Base-by-base conservation (phyloP, 352 stramenopile genomes). In the Globisporangium lucens region DNA sequence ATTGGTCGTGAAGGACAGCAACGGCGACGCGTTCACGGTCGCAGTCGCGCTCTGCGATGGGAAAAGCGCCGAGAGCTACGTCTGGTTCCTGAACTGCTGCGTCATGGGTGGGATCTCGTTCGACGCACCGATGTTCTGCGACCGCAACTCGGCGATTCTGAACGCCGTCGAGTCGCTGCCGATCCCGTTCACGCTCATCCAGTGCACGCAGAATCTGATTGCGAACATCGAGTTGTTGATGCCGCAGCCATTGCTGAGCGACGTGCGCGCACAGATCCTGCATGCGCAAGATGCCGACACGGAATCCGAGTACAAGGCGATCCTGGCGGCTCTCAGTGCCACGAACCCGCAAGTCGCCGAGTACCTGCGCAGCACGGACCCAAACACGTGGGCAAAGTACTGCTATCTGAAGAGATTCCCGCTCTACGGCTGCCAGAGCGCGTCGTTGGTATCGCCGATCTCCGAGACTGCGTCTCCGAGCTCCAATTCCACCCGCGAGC, bases 11-110 rank as follows among this genome's bases (percentile, higher is more conserved):
- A 74, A 74, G 38, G 71, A 87, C 63, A 75, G 79, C 29, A 82
- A 87, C 61, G 78, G 80, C 41, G 64, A 74, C 49, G 68, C 68
- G 33, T 76, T 66, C 27, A 71, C 72, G 0, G 52, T 82, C 38
- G 78, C 75, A 0, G 62, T 87, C 24, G 76, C 67, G 29, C 59
- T 87, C 22, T 83, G 75, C 61, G 67, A 77, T 22, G 73, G 65
- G 41, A 80, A 73, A 24, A 75, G 51, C 2, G 29, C 66, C 41
- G 73, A 82, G 24, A 80, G 74, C 57, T 84, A 75, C 53, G 60
- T 63, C n/a, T 80, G 77, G 75, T 82, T 84, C 66, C 74, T 84
- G 38, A 66, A 78, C 52, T 64, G 64, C 12, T 84, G 75, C 38
- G 68, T 78, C 0, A 63, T 68, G 4, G 67, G 63, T 15, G 75